phyloP scores from a whole-genome alignment of 352 stramenopile species.

The Globisporangium nagaii region DNA sequence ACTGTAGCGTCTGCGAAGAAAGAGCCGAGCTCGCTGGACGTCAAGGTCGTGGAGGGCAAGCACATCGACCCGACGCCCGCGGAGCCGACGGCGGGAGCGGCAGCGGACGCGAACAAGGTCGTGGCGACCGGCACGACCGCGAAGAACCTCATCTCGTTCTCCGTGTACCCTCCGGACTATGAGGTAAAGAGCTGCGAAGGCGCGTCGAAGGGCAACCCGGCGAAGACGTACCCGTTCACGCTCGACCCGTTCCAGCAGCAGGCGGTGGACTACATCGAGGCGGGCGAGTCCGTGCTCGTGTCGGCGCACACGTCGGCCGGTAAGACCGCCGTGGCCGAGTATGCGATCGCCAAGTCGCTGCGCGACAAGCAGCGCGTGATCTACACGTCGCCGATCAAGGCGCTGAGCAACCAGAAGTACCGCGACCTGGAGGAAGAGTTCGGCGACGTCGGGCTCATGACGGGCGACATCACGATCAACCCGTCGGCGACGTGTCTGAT shows the following conservation, averaged over 20 bases:
- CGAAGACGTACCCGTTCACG: slow-evolving; percentile 97
- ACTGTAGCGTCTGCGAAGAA: slow-evolving; percentile 7
- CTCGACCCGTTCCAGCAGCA: slow-evolving; percentile 98
- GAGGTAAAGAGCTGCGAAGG: slow-evolving; percentile 38
- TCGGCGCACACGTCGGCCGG: slow-evolving; percentile 98
- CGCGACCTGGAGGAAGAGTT: slow-evolving; percentile 94
- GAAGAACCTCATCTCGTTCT: slow-evolving; percentile 95
- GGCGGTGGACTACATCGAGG: slow-evolving; percentile 95
- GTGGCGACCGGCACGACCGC: slow-evolving; percentile 92
- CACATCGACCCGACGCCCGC: slow-evolving; percentile 63
- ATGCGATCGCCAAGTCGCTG: slow-evolving; percentile 98
- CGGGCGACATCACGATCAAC: slow-evolving; percentile 99
- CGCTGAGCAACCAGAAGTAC: slow-evolving; percentile 99
- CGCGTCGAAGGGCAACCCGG: slow-evolving; percentile 65
- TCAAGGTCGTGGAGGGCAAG: slow-evolving; percentile 71
- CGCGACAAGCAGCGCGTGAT: slow-evolving; percentile 92
- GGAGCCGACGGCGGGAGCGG: slow-evolving; percentile 6
- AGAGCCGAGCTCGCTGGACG: slow-evolving; percentile 23
- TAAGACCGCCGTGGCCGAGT: slow-evolving; percentile 97
- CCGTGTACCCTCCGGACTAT: slow-evolving; percentile 82
- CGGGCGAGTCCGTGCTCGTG: slow-evolving; percentile 97
- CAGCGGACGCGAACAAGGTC: slow-evolving; percentile 31
- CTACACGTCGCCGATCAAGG: slow-evolving; percentile 99
- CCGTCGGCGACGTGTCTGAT: slow-evolving; percentile 96
- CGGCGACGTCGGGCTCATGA: slow-evolving; percentile 98